phyloP scores from a whole-genome alignment of 495 filamentous ascomycete genomes.

The Trichoderma gamsii region DNA sequence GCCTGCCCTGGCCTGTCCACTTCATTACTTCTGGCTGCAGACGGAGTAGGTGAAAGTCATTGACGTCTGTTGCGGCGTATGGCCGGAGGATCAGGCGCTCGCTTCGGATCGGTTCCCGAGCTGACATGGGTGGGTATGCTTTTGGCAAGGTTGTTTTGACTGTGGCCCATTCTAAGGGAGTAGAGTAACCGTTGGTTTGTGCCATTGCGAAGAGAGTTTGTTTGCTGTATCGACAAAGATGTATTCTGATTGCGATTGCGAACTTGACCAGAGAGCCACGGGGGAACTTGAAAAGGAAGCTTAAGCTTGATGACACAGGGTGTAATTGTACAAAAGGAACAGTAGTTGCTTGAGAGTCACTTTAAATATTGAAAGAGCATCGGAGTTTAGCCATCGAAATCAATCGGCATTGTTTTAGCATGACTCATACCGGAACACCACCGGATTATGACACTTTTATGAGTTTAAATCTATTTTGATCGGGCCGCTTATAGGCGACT shows the following conservation, averaged over 20 bases:
- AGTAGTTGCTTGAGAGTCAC: not conserved
- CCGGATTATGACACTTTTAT: not conserved
- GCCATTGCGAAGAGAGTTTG: not conserved
- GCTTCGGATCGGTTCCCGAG: conserved; percentile 31
- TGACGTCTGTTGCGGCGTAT: conserved; percentile 31
- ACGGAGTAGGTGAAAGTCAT: conserved; percentile 35
- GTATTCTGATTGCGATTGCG: not conserved
- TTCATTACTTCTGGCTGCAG: conserved; percentile 47
- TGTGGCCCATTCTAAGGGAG: conserved; percentile 16
- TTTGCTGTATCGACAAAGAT: not conserved
- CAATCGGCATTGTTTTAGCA: not conserved
- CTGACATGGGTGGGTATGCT: conserved; percentile 26
- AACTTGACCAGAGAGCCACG: not conserved
- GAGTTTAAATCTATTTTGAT: not conserved
- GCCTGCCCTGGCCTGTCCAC: conserved; percentile 32
- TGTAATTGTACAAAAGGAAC: not conserved
- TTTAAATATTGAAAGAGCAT: not conserved
- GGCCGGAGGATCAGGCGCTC: conserved; percentile 42
- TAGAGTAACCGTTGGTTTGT: not conserved
- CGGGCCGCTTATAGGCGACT: not conserved
- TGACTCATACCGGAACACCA: not conserved
- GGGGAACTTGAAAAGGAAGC: not conserved
- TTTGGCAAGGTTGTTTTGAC: conserved; percentile 35
- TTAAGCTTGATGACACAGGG: not conserved
- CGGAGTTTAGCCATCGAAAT: not conserved